Percentiles rank a stretch among this genome's conserved stretches.
These are phyloP conservation scores for Bolboschoenus planiculmis DNA, from an alignment of 176 grass and related monocot genomes.

Conservation along the genomic window DNA sequence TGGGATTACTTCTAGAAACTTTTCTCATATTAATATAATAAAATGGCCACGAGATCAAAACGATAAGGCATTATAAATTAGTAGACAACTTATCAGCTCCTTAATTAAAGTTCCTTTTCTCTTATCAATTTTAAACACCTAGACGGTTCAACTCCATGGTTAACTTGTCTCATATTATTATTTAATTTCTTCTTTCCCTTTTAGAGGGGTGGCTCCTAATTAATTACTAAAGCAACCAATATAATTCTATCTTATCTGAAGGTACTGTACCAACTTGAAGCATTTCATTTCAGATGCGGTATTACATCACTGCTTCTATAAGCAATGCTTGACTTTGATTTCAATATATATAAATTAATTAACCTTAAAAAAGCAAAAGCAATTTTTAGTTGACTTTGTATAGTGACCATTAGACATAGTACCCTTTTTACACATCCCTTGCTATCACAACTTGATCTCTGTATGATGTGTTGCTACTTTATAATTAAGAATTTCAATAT, in stretches of 20 bases:
- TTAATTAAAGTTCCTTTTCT: neutral
- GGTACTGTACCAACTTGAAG: neutral
- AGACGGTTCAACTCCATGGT: neutral
- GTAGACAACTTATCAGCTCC: neutral
- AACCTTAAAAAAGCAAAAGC: conserved; percentile 8
- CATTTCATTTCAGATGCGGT: conserved; percentile 6
- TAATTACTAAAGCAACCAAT: neutral
- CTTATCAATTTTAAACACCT: neutral
- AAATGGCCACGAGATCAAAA: neutral
- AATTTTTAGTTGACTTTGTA: neutral
- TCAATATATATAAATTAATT: too few species aligned
- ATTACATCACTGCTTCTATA: conserved; percentile 13
- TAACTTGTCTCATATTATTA: neutral
- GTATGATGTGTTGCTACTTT: neutral
- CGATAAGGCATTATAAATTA: neutral
- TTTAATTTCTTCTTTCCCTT: neutral
- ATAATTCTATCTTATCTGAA: neutral
- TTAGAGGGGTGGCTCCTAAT: neutral
- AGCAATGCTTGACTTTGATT: neutral
- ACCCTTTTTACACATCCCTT: neutral
- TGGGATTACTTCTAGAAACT: neutral
- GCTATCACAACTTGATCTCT: neutral
- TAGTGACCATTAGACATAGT: conserved; percentile 5
- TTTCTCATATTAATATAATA: neutral
- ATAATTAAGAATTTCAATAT: neutral